phyloP scores from a whole-genome alignment of 2,329 filamentous ascomycete species.

The Davidsoniella virescens region DNA sequence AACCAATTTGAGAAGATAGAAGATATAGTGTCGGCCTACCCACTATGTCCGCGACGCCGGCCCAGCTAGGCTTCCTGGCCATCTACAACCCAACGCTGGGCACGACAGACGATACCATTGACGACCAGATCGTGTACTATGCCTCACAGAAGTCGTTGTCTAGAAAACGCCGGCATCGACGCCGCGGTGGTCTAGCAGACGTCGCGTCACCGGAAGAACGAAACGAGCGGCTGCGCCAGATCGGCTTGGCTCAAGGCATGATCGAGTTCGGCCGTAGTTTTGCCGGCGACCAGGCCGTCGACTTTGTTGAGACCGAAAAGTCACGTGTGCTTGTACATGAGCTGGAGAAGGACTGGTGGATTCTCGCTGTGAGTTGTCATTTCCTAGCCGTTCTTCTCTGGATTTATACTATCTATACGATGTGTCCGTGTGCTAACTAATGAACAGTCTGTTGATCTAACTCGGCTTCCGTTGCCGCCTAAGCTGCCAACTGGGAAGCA shows the following conservation, averaged over 20 bases:
- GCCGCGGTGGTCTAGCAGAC: conserved; percentile 14
- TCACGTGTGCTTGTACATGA: conserved; percentile 72
- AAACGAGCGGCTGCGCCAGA: conserved; percentile 79
- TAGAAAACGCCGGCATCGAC: conserved; percentile 24
- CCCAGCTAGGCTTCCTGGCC: conserved; percentile 61
- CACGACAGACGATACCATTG: conserved; percentile 38
- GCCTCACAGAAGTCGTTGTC: conserved; percentile 41
- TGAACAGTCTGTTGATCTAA: conserved; percentile 61
- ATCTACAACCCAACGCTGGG: conserved; percentile 87
- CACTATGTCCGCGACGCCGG: conserved; percentile 9
- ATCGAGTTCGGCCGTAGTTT: conserved; percentile 84
- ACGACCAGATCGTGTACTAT: conserved; percentile 87
- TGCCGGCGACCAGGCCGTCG: conserved; percentile 57
- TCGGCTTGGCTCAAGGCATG: conserved; percentile 93
- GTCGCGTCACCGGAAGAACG: conserved; percentile 43
- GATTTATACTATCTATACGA: no score
- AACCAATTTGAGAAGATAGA: no score
- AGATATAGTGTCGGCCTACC: no score
- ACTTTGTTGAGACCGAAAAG: conserved; percentile 83
- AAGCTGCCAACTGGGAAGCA: conserved; percentile 27
- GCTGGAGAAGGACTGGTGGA: conserved; percentile 87
- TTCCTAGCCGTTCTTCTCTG: neutral
- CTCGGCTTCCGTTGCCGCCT: conserved; percentile 48
- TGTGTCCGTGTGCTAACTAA: neutral
- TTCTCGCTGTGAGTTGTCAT: conserved; percentile 52